These are phyloP conservation scores for Sporothrix variecibatus DNA, from an alignment of 2,329 filamentous ascomycete genomes.

Conservation along the genomic window DNA sequence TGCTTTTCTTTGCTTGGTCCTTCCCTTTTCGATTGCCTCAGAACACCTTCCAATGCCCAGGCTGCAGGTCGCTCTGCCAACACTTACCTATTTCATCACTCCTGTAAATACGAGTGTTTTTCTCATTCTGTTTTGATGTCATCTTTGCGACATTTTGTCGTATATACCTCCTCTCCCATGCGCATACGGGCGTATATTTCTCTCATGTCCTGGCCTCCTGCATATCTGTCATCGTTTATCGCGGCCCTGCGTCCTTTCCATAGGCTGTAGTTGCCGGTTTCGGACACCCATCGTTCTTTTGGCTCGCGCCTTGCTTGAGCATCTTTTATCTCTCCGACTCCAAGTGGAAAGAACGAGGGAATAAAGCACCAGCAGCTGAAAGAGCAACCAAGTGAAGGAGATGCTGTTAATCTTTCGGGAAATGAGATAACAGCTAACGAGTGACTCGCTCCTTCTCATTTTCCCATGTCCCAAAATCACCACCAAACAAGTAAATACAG, in stretches of 20 bases:
- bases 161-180: background rate
- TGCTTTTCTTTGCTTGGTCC: background rate
- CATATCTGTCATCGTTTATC: slow-evolving; percentile 8
- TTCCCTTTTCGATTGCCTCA: background rate
- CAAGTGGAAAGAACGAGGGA: slow-evolving; percentile 11
- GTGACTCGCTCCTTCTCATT: background rate
- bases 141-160: slow-evolving; percentile 19
- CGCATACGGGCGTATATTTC: slow-evolving; percentile 1
- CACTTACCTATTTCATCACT: background rate
- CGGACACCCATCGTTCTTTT: background rate
- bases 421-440: background rate
- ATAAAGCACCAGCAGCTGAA: background rate
- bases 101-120: background rate
- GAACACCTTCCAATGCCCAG: background rate
- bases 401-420: background rate
- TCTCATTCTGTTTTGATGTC: background rate
- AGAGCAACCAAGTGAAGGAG: background rate
- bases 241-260: background rate
- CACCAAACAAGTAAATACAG: background rate
- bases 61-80: background rate
- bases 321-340: background rate
- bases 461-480: background rate
- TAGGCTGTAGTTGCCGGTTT: slow-evolving; percentile 12
- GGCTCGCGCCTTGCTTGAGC: background rate
- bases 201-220: slow-evolving; percentile 7